A percentile compares a stretch with the other conserved stretches of the same genome.
Evolutionary conservation across 2,329 filamentous ascomycete genomes (phyloP).

Genomic region (Conoideocrella luteorostrata): DNA sequence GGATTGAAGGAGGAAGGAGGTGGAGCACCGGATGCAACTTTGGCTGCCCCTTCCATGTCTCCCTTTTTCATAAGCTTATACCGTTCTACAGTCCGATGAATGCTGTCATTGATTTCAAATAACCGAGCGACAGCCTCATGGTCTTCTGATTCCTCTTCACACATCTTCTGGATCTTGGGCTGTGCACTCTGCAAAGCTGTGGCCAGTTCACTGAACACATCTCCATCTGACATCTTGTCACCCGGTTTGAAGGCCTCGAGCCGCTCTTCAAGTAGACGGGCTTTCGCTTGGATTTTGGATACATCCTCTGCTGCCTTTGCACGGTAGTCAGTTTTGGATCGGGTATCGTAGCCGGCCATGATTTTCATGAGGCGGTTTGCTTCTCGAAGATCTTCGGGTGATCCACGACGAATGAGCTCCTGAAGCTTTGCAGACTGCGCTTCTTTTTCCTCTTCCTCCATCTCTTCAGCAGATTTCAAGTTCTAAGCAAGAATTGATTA

Average conservation of each 20-base stretch:
- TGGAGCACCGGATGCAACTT: slow-evolving; percentile 73
- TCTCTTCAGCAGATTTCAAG: slow-evolving; percentile 92
- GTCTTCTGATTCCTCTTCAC: slow-evolving; percentile 96
- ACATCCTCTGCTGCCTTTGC: slow-evolving; percentile 97
- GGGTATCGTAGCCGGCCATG: slow-evolving; percentile 95
- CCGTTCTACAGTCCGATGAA: slow-evolving; percentile 90
- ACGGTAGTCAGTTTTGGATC: slow-evolving; percentile 94
- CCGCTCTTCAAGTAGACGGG: slow-evolving; percentile 84
- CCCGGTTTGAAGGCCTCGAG: slow-evolving; percentile 76
- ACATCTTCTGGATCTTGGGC: slow-evolving; percentile 99
- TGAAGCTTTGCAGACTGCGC: slow-evolving; percentile 98
- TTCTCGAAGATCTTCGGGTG: slow-evolving; percentile 90
- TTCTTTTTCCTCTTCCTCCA: slow-evolving; percentile 93
- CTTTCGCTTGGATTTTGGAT: slow-evolving; percentile 91
- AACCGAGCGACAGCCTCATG: slow-evolving; percentile 92
- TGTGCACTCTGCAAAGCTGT: slow-evolving; percentile 86
- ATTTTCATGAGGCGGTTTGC: slow-evolving; percentile 98
- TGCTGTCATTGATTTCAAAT: slow-evolving; percentile 97
- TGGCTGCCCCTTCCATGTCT: slow-evolving; percentile 75
- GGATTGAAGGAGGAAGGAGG: slow-evolving; percentile 31
- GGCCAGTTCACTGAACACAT: slow-evolving; percentile 77
- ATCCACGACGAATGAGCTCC: slow-evolving; percentile 86
- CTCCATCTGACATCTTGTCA: slow-evolving; percentile 65
- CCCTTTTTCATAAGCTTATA: slow-evolving; percentile 97
- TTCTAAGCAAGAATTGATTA: slow-evolving; percentile 49